Evolutionary conservation across 192 early-diverging fungal species (phyloP).

Genomic region (Tieghemiomyces parasiticus): DNA sequence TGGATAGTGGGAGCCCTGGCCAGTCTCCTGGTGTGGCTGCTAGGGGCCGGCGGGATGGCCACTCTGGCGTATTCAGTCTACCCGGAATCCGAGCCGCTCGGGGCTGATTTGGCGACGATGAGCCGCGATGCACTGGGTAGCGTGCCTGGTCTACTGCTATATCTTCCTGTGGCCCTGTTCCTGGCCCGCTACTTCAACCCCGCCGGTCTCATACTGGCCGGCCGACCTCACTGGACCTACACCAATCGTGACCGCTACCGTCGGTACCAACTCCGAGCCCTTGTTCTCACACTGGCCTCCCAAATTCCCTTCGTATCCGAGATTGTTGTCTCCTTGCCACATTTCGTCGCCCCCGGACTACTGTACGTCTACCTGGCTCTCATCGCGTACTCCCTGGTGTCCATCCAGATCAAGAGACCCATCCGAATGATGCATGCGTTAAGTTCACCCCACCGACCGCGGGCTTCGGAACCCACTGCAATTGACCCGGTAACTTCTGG

Average conservation of each 20-base stretch:
- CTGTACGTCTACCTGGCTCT: not conserved
- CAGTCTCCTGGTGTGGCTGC: not conserved
- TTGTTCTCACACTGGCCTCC: not conserved
- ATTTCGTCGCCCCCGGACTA: not conserved
- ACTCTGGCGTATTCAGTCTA: not conserved
- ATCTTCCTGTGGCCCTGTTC: not conserved
- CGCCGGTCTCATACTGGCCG: not conserved
- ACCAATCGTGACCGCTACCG: not conserved
- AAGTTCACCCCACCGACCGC: too few species aligned
- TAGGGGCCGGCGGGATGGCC: not conserved
- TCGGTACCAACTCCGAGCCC: not conserved
- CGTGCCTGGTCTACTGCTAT: not conserved
- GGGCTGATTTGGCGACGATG: not conserved
- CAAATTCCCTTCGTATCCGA: not conserved
- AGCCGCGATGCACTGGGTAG: not conserved
- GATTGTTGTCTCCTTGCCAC: not conserved
- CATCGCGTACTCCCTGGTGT: not conserved
- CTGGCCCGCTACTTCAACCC: not conserved
- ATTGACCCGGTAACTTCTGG: too few species aligned
- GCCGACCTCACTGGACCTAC: not conserved
- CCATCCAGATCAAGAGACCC: not conserved
- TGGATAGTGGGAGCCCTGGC: too few species aligned
- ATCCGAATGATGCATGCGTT: not conserved
- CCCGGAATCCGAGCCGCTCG: not conserved
- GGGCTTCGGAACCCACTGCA: too few species aligned